Conservation (phyloP, 2,329 filamentous ascomycete genomes). For the Talaromyces amestolkiae region DNA sequence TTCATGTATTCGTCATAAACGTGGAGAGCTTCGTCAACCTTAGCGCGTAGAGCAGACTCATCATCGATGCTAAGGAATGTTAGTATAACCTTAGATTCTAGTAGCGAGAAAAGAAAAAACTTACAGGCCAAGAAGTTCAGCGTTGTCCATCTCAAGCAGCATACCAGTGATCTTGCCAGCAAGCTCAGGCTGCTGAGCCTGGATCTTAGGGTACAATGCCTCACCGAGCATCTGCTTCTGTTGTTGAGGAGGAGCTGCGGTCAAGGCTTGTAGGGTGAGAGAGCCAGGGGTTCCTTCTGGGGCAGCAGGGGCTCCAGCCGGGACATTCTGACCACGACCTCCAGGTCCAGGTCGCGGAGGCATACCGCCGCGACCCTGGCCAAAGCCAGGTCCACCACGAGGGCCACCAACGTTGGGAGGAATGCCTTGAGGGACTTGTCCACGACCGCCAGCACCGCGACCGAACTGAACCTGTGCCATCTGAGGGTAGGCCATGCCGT, state of each 20-base stretch:
- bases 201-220: constrained; percentile 97
- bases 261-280: constrained; percentile 53
- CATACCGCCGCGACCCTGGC: constrained; percentile 46
- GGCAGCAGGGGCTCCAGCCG: constrained; percentile 30
- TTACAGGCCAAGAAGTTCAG: constrained; percentile 92
- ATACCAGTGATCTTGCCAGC: constrained; percentile 99
- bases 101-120: constrained; percentile 42
- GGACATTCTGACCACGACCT: constrained; percentile 40
- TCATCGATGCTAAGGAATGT: constrained; percentile 71
- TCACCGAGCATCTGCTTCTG: constrained; percentile 99
- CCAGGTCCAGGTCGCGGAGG: constrained; percentile 43
- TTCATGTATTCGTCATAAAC: constrained; percentile 99
- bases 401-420: constrained; percentile 38
- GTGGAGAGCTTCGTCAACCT: constrained; percentile 94
- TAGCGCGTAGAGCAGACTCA: constrained; percentile 80
- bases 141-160: constrained; percentile 98
- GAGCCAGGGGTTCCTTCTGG: constrained; percentile 38
- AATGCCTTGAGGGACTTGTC: constrained; percentile 54
- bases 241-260: constrained; percentile 61
- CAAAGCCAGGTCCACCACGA: constrained; percentile 48
- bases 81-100: constrained; percentile 18
- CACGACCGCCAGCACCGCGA: constrained; percentile 67
- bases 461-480: constrained; percentile 76
- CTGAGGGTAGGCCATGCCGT: constrained; percentile 75
- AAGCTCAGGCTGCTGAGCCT: constrained; percentile 87